These are phyloP conservation scores for Aspergillus spinulosporus DNA, from an alignment of 2,329 filamentous ascomycete genomes.

Conservation along the genomic window DNA sequence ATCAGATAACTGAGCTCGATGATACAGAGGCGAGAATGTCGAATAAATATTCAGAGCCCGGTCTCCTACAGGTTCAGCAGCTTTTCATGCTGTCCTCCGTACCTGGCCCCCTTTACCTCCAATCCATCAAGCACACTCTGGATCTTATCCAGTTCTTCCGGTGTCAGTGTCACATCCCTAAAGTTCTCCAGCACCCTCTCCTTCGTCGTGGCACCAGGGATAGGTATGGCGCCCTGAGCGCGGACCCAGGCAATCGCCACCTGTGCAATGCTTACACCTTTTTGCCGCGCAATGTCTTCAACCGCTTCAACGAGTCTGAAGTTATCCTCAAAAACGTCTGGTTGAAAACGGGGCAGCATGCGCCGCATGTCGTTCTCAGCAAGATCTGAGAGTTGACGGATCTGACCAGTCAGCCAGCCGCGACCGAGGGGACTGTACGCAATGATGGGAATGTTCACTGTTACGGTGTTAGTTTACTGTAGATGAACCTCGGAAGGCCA, in stretches of 20 bases:
- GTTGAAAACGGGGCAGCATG: constrained; percentile 59
- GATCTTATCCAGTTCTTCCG: constrained; percentile 34
- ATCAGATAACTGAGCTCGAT: too few relatives aligned
- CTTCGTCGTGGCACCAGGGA: constrained; percentile 31
- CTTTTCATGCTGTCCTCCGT: constrained; percentile 1
- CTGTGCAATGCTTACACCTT: constrained; percentile 63
- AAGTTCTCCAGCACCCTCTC: constrained; percentile 33
- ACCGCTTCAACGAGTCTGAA: constrained; percentile 61
- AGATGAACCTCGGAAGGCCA: too few relatives aligned
- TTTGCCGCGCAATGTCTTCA: constrained; percentile 58
- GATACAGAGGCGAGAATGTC: too few relatives aligned
- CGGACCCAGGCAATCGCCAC: constrained; percentile 66
- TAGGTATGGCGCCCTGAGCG: constrained; percentile 45
- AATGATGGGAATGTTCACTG: constrained; percentile 64
- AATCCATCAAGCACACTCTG: constrained; percentile 4
- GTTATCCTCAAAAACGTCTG: constrained; percentile 65
- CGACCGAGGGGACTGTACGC: constrained; percentile 72
- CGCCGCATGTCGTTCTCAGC: constrained; percentile 49
- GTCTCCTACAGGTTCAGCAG: not conserved
- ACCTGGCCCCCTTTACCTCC: constrained; percentile 1
- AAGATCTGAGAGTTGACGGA: constrained; percentile 57
- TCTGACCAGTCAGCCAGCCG: constrained; percentile 56
- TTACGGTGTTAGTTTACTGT: not conserved
- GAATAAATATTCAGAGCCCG: too few relatives aligned
- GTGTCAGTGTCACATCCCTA: constrained; percentile 24